Percentiles rank a stretch among this genome's conserved stretches.
phyloP scores from a whole-genome alignment of 768 basidiomycete genomes.

The Tulasnella sp. region DNA sequence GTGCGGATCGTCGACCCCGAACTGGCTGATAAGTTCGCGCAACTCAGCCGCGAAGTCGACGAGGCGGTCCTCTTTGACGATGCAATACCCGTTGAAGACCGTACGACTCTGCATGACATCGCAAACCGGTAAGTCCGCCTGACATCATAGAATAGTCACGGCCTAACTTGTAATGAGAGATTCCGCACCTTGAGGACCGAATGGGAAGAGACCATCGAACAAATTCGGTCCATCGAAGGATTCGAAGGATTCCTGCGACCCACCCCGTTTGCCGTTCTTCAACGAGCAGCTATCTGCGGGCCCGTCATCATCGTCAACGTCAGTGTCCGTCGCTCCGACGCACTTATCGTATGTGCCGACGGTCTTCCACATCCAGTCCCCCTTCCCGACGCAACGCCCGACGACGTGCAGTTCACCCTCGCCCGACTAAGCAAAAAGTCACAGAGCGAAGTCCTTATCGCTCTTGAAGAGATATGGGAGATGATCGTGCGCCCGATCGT shows the following conservation, averaged over 20 bases:
- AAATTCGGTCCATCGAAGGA: neutral
- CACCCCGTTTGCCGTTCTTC: neutral
- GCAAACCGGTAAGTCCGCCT: no score
- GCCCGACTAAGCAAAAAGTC: neutral
- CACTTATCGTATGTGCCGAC: neutral
- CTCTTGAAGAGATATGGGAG: neutral
- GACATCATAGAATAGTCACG: no score
- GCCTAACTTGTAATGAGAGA: no score
- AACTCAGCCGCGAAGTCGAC: neutral
- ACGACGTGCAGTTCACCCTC: no score
- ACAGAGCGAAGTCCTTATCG: neutral
- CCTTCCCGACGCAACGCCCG: neutral
- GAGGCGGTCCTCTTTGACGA: neutral
- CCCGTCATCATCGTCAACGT: neutral
- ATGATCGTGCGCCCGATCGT: neutral
- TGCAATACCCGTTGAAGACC: no score
- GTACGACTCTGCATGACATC: no score
- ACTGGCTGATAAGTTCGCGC: neutral
- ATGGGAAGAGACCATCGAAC: neutral
- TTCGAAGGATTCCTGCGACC: neutral
- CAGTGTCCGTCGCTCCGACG: neutral
- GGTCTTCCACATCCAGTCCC: neutral
- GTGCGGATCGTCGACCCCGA: neutral
- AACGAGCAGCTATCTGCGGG: neutral
- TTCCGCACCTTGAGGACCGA: neutral